These are phyloP conservation scores for Podaxis sp. DNA, from an alignment of 768 basidiomycete species.

Conservation along the genomic window DNA sequence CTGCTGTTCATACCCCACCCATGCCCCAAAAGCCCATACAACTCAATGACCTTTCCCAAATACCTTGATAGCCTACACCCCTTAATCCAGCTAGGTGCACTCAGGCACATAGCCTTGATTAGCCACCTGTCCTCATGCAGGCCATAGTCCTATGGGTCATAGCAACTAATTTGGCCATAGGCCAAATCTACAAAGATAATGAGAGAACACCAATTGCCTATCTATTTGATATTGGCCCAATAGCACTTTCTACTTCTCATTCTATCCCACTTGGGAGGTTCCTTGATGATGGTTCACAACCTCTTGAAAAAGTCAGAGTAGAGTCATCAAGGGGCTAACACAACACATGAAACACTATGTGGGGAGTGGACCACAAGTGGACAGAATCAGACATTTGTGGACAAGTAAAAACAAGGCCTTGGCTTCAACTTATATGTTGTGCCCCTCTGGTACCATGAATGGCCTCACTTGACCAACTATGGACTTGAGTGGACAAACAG, in stretches of 20 bases:
- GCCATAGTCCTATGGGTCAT: conserved; percentile 25
- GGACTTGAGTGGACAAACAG: no score
- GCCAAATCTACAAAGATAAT: conserved; percentile 25
- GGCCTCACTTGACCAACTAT: no score
- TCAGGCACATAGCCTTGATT: conserved; percentile 8
- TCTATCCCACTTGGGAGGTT: no score
- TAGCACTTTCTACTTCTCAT: background rate
- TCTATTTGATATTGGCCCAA: conserved; percentile 3
- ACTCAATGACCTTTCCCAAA: background rate
- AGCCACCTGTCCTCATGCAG: conserved; percentile 13
- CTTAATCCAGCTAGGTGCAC: background rate
- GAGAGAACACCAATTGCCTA: conserved; percentile 31
- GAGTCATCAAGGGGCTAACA: no score
- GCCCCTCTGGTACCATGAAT: no score
- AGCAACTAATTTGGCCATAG: conserved; percentile 20
- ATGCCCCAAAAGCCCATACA: background rate
- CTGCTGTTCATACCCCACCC: background rate
- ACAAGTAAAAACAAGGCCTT: no score
- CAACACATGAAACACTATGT: no score
- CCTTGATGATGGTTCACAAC: no score
- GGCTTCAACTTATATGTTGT: no score
- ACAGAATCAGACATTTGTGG: no score
- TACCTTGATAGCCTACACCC: background rate
- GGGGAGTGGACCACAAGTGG: no score
- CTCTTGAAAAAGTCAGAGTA: no score